phyloP scores from a whole-genome alignment of 768 basidiomycete genomes.

The Russula emetica region DNA sequence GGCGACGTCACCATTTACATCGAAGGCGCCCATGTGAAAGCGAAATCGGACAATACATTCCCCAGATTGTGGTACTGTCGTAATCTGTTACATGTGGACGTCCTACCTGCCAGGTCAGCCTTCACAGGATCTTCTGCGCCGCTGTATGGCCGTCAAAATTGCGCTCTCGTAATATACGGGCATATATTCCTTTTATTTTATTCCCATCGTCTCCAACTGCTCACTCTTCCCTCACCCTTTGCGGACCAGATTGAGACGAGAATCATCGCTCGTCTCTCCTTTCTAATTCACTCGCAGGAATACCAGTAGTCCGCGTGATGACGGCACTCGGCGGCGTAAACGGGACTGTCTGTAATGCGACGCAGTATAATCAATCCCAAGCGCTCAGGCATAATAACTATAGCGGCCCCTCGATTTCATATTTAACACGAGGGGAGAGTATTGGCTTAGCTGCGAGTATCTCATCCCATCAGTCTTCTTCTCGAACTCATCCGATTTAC shows the following conservation, averaged over 20 bases:
- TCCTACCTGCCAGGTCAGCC: too few relatives aligned
- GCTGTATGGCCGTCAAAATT: too few relatives aligned
- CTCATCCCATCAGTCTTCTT: not conserved
- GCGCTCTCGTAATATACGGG: too few relatives aligned
- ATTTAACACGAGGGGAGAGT: constrained; percentile 36
- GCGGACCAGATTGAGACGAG: not conserved
- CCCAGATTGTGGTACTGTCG: too few relatives aligned
- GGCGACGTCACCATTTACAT: too few relatives aligned
- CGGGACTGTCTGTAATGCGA: constrained; percentile 13
- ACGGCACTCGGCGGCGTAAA: not conserved
- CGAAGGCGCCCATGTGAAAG: too few relatives aligned
- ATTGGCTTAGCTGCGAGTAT: constrained; percentile 38
- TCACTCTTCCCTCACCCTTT: not conserved
- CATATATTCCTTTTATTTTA: too few relatives aligned
- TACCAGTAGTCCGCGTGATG: not conserved
- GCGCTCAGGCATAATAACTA: too few relatives aligned
- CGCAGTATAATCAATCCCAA: not conserved
- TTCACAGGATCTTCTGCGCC: too few relatives aligned
- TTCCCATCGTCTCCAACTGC: not conserved
- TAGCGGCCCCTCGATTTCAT: constrained; percentile 20
- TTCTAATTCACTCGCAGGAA: not conserved
- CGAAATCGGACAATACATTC: too few relatives aligned
- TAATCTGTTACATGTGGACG: too few relatives aligned
- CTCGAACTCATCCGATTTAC: not conserved
- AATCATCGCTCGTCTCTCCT: not conserved